Evolutionary conservation across 2,329 filamentous ascomycete genomes (phyloP).

Genomic region (Oidium heveae): DNA sequence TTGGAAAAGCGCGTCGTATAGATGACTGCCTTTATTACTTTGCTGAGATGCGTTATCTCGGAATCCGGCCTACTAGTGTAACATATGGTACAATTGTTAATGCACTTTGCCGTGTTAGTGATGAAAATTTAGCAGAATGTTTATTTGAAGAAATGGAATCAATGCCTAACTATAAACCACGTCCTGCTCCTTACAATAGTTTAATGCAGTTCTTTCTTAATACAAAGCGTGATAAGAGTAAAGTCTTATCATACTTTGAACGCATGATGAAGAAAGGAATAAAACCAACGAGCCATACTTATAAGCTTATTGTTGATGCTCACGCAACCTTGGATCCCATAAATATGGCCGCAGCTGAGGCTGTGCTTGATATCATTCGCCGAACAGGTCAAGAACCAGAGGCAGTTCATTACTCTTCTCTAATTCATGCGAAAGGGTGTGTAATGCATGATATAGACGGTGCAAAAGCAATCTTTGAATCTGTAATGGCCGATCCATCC

Average conservation of each 20-base stretch:
- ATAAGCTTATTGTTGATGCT: conserved; percentile 89
- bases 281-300: conserved; percentile 79
- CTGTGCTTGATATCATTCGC: conserved; percentile 56
- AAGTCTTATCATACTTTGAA: conserved; percentile 85
- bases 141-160: conserved; percentile 98
- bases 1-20: conserved; percentile 90
- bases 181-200: conserved; percentile 92
- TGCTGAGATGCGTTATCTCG: conserved; percentile 79
- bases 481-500: conserved; percentile 40
- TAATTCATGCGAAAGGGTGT: conserved; percentile 90
- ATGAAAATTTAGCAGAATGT: conserved; percentile 93
- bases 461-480: conserved; percentile 59
- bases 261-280: conserved; percentile 79
- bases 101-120: conserved; percentile 83
- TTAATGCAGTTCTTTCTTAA: conserved; percentile 99
- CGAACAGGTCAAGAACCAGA: conserved; percentile 52
- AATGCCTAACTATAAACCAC: conserved; percentile 96
- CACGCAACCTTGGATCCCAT: conserved; percentile 83
- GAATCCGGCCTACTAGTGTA: conserved; percentile 86
- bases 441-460: conserved; percentile 76
- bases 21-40: conserved; percentile 98
- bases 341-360: conserved; percentile 68
- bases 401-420: conserved; percentile 80
- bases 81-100: conserved; percentile 98
- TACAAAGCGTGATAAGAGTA: conserved; percentile 83